Evolutionary conservation across 1,139 yeast genomes (phyloP), one percentile per base, ranked within the genome.

Genomic region (Oligophagozyma castellii): DNA sequence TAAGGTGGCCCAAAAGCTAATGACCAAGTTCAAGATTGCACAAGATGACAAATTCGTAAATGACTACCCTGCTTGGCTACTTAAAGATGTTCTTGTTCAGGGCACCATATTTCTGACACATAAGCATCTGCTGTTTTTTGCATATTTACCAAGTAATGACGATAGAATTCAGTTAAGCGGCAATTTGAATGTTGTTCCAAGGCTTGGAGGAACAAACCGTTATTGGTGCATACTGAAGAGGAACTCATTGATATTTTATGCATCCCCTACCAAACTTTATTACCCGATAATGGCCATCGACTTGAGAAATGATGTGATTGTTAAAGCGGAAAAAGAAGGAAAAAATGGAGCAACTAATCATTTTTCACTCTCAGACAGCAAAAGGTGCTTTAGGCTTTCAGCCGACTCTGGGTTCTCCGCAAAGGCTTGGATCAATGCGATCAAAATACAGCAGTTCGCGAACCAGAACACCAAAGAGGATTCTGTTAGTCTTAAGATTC

Each of bases 211-310:
- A 3, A 32, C 43, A 6, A 36, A 48, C 2, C 58, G 79, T 25
- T 76, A 67, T 48, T 89, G 95, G 95, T 83, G 84, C 10, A 67
- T 83, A 2, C 57, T 86, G 34, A 61, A 79, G 38, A 71, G 73
- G 24, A 75, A 75, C 31, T 68, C 86, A 0, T 60, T 86, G 14
- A 65, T 81, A 3, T 64, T 81, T 28, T 84, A 78, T 50, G 57
- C 69, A 6, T 70, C 71, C 4, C 68, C 94, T 1, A 73, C 83
- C 0, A 93, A 83, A 32, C 57, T 78, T 14, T 84, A 84, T 52
- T 84, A 84, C 55, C 96, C 96, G 0, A 60, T 63, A 5, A 58
- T 79, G 20, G 75, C 81, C 0, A 71, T 89, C 26, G 93, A 83
- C 47, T 58, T 83, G 34, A 63, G 74, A 30, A 62, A 67, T 11